phyloP scores from a whole-genome alignment of 306 rosid genomes.

The Heteromeles arbutifolia region DNA sequence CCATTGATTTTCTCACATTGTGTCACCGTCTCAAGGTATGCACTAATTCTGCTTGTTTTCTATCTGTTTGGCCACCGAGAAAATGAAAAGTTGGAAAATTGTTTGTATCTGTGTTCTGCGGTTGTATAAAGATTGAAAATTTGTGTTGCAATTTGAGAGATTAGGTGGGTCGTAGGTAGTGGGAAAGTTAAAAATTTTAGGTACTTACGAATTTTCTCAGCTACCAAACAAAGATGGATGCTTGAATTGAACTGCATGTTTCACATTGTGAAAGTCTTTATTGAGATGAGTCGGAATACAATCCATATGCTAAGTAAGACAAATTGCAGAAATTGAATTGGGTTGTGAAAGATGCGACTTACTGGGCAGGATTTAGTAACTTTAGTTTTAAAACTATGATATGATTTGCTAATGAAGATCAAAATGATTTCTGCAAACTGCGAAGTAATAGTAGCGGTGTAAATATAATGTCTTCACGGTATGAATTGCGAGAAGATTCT shows the following conservation, averaged over 20 bases:
- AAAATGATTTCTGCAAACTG: background rate
- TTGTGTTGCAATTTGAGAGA: background rate
- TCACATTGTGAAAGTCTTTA: background rate
- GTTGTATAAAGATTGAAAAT: background rate
- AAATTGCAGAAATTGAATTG: background rate
- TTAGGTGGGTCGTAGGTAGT: background rate
- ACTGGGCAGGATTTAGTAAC: background rate
- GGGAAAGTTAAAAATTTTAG: background rate
- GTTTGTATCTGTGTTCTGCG: background rate
- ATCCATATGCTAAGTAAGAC: background rate
- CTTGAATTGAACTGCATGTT: background rate
- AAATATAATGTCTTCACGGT: background rate
- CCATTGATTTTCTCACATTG: slow-evolving; percentile 84
- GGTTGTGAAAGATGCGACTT: background rate
- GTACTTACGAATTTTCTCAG: background rate
- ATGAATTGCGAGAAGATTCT: background rate
- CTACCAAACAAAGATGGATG: background rate
- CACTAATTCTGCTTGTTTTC: background rate
- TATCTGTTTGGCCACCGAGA: slow-evolving; percentile 10
- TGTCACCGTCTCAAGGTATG: slow-evolving; percentile 73
- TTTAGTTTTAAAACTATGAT: background rate
- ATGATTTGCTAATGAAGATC: background rate
- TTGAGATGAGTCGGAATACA: background rate
- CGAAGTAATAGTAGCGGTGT: background rate
- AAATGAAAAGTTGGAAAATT: background rate